Evolutionary conservation across 176 grass and related monocot genomes (phyloP).

Genomic region (Bonia amplexicaulis): DNA sequence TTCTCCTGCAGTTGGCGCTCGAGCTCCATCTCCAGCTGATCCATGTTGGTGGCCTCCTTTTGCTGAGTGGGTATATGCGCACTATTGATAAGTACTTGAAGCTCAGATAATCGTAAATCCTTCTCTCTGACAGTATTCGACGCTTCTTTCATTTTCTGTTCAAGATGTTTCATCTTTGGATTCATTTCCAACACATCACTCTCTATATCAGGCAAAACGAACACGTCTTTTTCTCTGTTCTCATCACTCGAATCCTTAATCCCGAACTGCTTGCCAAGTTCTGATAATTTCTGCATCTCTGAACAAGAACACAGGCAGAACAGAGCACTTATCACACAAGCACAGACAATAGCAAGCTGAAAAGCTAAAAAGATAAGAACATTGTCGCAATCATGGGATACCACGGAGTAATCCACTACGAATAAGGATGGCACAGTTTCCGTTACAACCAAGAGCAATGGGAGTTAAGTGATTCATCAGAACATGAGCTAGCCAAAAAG

Average conservation of each 20-base stretch:
- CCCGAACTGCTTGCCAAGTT: constrained; percentile 32
- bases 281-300: constrained; percentile 50
- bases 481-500: not conserved
- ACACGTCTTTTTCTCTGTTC: constrained; percentile 27
- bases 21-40: constrained; percentile 46
- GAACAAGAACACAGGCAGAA: constrained; percentile 11
- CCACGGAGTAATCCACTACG: not conserved
- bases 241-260: constrained; percentile 26
- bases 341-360: not conserved
- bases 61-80: not conserved
- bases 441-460: not conserved
- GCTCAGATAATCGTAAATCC: constrained; percentile 41
- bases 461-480: not conserved
- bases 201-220: not conserved
- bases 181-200: constrained; percentile 25
- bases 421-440: not conserved
- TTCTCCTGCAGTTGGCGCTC: constrained; percentile 54
- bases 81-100: constrained; percentile 32
- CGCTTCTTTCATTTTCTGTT: constrained; percentile 48
- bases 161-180: constrained; percentile 47
- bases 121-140: constrained; percentile 45
- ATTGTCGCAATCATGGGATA: not conserved
- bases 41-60: constrained; percentile 13
- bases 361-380: not conserved
- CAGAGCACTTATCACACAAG: not conserved